Base-by-base conservation (phyloP, 805 yeast species). In the Ogataea nitratoaversa region DNA sequence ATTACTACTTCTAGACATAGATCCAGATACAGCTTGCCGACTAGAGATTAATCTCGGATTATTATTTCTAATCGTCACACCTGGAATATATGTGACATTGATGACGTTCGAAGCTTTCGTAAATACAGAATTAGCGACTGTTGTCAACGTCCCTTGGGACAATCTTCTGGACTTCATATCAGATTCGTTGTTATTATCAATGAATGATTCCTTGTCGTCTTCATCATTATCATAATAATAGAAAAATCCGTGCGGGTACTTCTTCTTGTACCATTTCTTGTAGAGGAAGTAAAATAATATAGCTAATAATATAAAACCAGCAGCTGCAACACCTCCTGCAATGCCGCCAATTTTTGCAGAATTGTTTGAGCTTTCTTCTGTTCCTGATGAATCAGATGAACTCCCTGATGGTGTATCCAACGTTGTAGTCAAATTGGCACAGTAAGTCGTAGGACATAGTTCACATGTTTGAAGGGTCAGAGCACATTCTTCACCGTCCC, bases 11-110 rank as follows among this genome's bases (percentile, higher is more conserved):
- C 53, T 42, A 2, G 56, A 49, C 17, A 47, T 45, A n/a, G 47
- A 36, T 2, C 50, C 44, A 16, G 46, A 48, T 16, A 47, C 44
- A 5, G 45, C 46, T 20, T 42, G 38, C 2, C 40, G 34, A 19
- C 49, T 40, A 11, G 41, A 29, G 7, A 31, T 30, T 2, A 48
- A 40, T 33, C 55, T 45, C 8, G 56, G 42, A 17, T 42, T 24
- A 13, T 70, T 67, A 34, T 76, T 71, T 19, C 82, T 68, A 18
- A 79, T 77, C 4, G 89, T 85, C 33, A 89, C 96, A 28, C 97
- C 97, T 0, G 97, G 98, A 44, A 90, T 86, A 57, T 89, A 90
- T 2, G 95, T 95, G 42, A 91, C 83, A 16, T 96, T 96, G 45
- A 90, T 74, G 48, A 90, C 80, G 60, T 90, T 89, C 12, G 95